These are phyloP conservation scores for Pseudocercospora pini-densiflorae DNA, from an alignment of 2,329 filamentous ascomycete genomes.

Conservation along the genomic window DNA sequence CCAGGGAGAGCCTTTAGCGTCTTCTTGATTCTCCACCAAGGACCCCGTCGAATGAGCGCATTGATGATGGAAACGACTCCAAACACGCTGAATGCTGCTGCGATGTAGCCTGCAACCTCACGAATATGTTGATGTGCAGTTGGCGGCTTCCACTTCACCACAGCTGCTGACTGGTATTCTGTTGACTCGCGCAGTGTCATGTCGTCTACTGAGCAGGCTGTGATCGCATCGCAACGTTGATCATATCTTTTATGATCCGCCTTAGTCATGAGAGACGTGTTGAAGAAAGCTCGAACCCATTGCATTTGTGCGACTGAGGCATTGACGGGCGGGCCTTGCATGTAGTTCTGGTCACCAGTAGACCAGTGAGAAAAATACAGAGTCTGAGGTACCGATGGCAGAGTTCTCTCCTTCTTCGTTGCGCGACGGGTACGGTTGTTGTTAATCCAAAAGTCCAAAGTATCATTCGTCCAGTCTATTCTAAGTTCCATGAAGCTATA, in stretches of 20 bases:
- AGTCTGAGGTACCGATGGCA: slow-evolving; percentile 49
- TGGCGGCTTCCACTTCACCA: slow-evolving; percentile 26
- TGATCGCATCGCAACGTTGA: slow-evolving; percentile 21
- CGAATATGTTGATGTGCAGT: slow-evolving; percentile 22
- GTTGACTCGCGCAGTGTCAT: slow-evolving; percentile 33
- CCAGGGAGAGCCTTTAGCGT: slow-evolving; percentile 24
- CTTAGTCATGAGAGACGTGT: slow-evolving; percentile 49
- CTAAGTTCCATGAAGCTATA: slow-evolving; percentile 54
- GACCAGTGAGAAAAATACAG: slow-evolving; percentile 56
- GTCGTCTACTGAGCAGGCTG: slow-evolving; percentile 36
- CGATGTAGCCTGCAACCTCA: slow-evolving; percentile 33
- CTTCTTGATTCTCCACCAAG: slow-evolving; percentile 33
- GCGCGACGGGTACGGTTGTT: slow-evolving; percentile 29
- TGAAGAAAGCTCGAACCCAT: slow-evolving; percentile 57
- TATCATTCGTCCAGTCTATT: slow-evolving; percentile 53
- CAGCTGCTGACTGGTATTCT: slow-evolving; percentile 26
- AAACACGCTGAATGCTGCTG: slow-evolving; percentile 35
- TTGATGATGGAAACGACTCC: slow-evolving; percentile 35
- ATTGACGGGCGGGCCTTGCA: slow-evolving; percentile 50
- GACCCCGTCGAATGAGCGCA: slow-evolving; percentile 34
- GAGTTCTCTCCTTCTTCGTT: slow-evolving; percentile 39
- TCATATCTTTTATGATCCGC: slow-evolving; percentile 25
- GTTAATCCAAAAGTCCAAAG: slow-evolving; percentile 50
- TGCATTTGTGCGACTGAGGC: slow-evolving; percentile 49
- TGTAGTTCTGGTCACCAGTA: slow-evolving; percentile 49